Base-by-base conservation (phyloP, 306 rosid genomes). In the Quercus aquifolioides region DNA sequence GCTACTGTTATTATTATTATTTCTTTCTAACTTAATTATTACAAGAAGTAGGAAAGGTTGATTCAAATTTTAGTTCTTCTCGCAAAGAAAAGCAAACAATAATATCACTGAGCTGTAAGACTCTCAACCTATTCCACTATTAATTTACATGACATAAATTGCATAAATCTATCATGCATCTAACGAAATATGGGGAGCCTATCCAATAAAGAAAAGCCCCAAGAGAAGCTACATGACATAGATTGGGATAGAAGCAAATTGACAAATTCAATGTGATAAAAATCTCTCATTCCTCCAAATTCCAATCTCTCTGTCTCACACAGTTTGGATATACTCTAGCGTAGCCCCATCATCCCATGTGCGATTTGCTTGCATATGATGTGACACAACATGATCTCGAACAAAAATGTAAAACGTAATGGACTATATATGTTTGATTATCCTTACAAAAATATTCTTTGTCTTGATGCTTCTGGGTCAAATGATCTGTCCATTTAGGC, bases 311-410 rank as follows among this genome's bases (percentile, higher is more conserved):
- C 18, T 59, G 17, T 58, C 64, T 21, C 6, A 7, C 15, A 7
- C 2, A 5, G 17, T 60, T 60, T 60, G 68, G 68, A 25, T 60
- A 35, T 35, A 3, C 31, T 14, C 30, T 25, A 41, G 46, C 11
- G 11, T 41, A 15, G 10, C 26, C 74, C 17, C 55, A 68, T 58
- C 84, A 84, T 10, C 10, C 60, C 87, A 83, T 79, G 87, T 83
- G 89, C 80, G 15, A 33, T 72, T 80, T 81, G 15, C 67, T 71
- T 71, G 31, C 41, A 41, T 65, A 31, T 52, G 5, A 77, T 20
- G 76, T 14, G 78, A 82, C 89, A 85, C 31, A 71, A 88, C 88
- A 74, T 90, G 90, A 59, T 76, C 35, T 35, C 64, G 77, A 74
- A 19, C 64, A 75, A 79, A 71, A 55, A 38, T 28, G 63, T 19